These are phyloP conservation scores for Carpinus viminea DNA, from an alignment of 306 rosid species.

Conservation along the genomic window DNA sequence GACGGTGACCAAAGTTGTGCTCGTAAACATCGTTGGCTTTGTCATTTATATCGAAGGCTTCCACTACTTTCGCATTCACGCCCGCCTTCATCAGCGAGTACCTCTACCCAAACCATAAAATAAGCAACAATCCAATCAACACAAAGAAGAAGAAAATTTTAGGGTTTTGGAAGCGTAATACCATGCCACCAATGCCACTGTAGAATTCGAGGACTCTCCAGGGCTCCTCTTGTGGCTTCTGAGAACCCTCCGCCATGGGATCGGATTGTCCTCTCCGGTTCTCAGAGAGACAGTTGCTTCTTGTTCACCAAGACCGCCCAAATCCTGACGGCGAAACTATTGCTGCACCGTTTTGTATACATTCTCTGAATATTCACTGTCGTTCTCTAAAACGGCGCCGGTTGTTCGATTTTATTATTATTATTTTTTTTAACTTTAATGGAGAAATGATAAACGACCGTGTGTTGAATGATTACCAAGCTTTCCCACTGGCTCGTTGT, in stretches of 20 bases:
- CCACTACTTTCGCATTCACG: constrained; percentile 61
- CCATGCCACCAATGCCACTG: constrained; percentile 98
- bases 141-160: not conserved
- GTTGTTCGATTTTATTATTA: no score
- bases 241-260: constrained; percentile 43
- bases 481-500: no score
- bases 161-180: constrained; percentile 10
- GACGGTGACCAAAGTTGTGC: constrained; percentile 81
- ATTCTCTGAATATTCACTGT: no score
- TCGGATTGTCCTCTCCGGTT: not conserved
- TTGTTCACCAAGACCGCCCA: not conserved
- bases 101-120: constrained; percentile 40
- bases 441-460: no score
- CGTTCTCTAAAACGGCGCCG: no score
- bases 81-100: constrained; percentile 68
- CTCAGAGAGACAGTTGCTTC: not conserved
- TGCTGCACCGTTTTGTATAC: no score
- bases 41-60: constrained; percentile 90
- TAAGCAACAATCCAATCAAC: not conserved
- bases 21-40: constrained; percentile 83
- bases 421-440: no score
- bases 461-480: no score
- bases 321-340: no score
- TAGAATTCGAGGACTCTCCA: constrained; percentile 88
- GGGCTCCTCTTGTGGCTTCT: constrained; percentile 33